phyloP scores from a whole-genome alignment of 2,329 filamentous ascomycete species.

The Colletotrichum scovillei region DNA sequence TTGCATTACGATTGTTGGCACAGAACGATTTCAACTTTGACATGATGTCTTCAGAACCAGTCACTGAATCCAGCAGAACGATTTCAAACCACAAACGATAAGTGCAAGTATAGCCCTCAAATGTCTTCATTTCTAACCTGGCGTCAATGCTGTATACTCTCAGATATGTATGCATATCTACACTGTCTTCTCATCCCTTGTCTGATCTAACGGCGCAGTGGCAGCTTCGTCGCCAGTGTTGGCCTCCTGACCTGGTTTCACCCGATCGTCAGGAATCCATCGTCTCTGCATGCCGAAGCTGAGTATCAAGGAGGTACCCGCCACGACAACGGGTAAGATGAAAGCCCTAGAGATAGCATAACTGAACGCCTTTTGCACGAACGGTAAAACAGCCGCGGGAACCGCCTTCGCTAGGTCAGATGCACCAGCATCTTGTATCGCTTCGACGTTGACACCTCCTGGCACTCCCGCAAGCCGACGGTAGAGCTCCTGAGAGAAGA shows the following conservation, averaged over 20 bases:
- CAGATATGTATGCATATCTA: no score
- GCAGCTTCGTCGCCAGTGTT: neutral
- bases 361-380: neutral
- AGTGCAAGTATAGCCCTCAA: no score
- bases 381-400: neutral
- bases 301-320: neutral
- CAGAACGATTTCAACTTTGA: no score
- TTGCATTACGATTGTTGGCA: no score
- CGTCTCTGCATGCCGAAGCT: conserved; percentile 3
- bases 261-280: conserved; percentile 3
- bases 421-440: neutral
- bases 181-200: neutral
- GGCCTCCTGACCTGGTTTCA: neutral
- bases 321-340: neutral
- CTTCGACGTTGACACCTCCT: neutral
- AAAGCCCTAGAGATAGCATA: neutral
- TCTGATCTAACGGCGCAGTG: neutral
- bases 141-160: no score
- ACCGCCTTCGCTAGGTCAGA: neutral
- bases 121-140: no score
- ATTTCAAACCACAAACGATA: no score
- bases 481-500: conserved; percentile 8
- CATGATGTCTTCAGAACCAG: no score
- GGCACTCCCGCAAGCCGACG: neutral
- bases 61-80: no score